Evolutionary conservation across 1,284 basidiomycete species (phyloP).

Genomic region (Blastosporella zonata): DNA sequence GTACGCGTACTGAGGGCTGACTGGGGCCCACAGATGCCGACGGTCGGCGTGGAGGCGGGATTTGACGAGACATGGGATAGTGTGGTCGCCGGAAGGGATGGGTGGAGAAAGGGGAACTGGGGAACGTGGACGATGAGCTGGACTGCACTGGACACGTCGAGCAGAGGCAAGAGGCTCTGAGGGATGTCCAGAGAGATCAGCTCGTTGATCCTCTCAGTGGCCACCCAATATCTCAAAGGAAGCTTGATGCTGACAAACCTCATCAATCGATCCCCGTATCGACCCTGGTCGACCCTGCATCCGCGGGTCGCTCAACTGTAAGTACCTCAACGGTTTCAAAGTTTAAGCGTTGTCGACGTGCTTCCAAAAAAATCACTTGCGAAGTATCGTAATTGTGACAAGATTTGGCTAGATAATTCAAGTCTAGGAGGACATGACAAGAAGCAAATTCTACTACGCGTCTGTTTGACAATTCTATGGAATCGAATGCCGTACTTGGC

Average conservation of each 20-base stretch:
- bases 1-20: slow-evolving; percentile 25
- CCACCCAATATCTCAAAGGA: slow-evolving; percentile 16
- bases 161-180: slow-evolving; percentile 7
- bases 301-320: neutral
- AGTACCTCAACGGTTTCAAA: too few relatives aligned
- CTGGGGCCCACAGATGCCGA: slow-evolving; percentile 32
- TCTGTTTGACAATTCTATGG: too few relatives aligned
- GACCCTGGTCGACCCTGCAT: neutral
- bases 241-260: slow-evolving; percentile 22
- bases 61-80: slow-evolving; percentile 16
- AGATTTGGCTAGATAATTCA: too few relatives aligned
- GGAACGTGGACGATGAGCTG: slow-evolving; percentile 4
- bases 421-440: too few relatives aligned
- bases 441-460: too few relatives aligned
- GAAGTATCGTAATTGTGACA: too few relatives aligned
- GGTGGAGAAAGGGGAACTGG: slow-evolving; percentile 2
- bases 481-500: too few relatives aligned
- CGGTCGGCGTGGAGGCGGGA: slow-evolving; percentile 34
- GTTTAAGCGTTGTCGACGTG: too few relatives aligned
- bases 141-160: slow-evolving; percentile 16
- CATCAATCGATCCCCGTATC: slow-evolving; percentile 6
- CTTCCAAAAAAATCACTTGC: neutral
- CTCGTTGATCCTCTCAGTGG: slow-evolving; percentile 10
- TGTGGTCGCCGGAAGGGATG: slow-evolving; percentile 6
- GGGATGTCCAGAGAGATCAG: slow-evolving; percentile 18